A percentile compares a stretch with the other conserved stretches of the same genome.
Evolutionary conservation across 257 asterid species (phyloP).

Genomic region (Eucommia ulmoides): DNA sequence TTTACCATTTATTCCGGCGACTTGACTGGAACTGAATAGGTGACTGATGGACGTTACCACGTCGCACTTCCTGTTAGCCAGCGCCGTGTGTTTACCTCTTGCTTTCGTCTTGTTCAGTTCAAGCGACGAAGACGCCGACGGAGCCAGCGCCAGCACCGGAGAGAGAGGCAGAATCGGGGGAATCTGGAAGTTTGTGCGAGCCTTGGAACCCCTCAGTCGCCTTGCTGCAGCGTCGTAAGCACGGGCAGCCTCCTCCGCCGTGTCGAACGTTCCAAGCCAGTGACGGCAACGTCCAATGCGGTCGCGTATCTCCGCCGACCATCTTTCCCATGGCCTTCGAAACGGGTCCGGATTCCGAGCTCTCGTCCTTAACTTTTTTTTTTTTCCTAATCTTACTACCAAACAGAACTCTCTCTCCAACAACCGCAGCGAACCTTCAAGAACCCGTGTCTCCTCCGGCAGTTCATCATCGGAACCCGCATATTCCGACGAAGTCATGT

Average conservation of each 20-base stretch:
- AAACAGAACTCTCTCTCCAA: neutral
- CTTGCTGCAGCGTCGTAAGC: neutral
- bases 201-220: neutral
- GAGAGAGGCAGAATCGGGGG: neutral
- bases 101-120: neutral
- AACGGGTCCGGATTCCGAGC: neutral
- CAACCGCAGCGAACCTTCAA: neutral
- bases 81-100: neutral
- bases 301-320: neutral
- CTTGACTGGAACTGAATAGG: neutral
- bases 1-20: neutral
- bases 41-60: neutral
- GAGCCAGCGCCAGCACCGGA: neutral
- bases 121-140: neutral
- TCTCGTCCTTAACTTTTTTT: neutral
- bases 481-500: neutral
- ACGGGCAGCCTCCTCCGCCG: neutral
- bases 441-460: neutral
- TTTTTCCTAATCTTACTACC: neutral
- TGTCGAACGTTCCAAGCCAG: neutral
- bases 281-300: neutral
- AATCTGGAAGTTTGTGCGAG: neutral
- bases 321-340: neutral
- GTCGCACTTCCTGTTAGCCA: neutral
- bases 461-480: neutral